phyloP scores from a whole-genome alignment of 148 eudicot species.

The Limonium bicolor region DNA sequence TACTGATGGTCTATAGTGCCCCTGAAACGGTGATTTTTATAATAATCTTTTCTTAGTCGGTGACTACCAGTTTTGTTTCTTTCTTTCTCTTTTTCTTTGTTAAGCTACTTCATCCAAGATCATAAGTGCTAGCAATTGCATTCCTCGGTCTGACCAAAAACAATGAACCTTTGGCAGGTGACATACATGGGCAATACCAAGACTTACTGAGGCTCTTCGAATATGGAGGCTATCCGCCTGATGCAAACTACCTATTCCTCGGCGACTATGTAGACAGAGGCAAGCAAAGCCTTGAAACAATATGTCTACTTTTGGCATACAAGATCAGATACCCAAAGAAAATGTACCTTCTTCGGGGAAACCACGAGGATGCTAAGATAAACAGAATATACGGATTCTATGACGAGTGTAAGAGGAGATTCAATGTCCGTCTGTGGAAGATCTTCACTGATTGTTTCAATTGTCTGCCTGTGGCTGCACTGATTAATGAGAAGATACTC shows the following conservation, averaged over 20 bases:
- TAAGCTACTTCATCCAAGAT: no score
- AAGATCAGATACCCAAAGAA: constrained; percentile 73
- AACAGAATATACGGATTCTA: constrained; percentile 82
- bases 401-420: constrained; percentile 91
- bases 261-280: constrained; percentile 93
- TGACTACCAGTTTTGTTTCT: no score
- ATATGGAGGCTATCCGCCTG: constrained; percentile 74
- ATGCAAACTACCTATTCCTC: constrained; percentile 73
- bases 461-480: constrained; percentile 77
- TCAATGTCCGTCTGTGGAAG: constrained; percentile 91
- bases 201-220: constrained; percentile 78
- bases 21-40: no score
- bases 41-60: no score
- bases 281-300: constrained; percentile 86
- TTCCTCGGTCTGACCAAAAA: no score
- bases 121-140: no score
- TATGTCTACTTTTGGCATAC: constrained; percentile 74
- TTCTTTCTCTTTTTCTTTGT: no score
- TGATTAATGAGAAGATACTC: constrained; percentile 66
- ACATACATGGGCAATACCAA: constrained; percentile 83
- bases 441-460: constrained; percentile 90
- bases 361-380: constrained; percentile 91
- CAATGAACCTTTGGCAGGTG: constrained; percentile 35
- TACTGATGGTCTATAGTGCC: no score
- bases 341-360: constrained; percentile 66